Percentiles rank a stretch among this genome's conserved stretches.
Evolutionary conservation across 768 basidiomycete genomes (phyloP).

Genomic region (Infundibulicybe gibba): DNA sequence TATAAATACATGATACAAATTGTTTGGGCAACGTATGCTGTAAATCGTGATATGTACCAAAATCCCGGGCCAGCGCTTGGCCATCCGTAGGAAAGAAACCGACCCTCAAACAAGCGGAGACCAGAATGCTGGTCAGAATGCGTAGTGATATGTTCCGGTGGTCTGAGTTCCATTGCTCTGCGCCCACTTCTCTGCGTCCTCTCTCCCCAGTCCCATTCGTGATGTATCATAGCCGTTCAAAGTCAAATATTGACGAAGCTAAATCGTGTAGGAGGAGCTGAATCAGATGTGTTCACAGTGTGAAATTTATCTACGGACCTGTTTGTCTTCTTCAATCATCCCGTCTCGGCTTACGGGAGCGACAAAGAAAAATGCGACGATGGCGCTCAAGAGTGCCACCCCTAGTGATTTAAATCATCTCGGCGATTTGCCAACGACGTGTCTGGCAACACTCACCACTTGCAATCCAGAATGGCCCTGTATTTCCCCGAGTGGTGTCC

Average conservation of each 20-base stretch:
- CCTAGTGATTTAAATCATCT: not conserved
- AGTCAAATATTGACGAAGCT: constrained; percentile 83
- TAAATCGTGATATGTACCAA: too few species aligned
- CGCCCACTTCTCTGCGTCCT: too few species aligned
- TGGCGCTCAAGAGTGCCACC: constrained; percentile 48
- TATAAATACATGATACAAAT: too few species aligned
- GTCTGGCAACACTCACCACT: constrained; percentile 42
- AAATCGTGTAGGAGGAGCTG: not conserved
- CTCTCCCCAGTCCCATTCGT: too few species aligned
- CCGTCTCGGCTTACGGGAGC: constrained; percentile 71
- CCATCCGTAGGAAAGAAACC: too few species aligned
- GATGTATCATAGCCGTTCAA: constrained; percentile 71
- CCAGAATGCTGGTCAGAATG: too few species aligned
- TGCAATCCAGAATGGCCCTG: constrained; percentile 84
- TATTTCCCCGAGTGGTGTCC: constrained; percentile 52
- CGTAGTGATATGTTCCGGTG: too few species aligned
- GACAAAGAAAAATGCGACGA: constrained; percentile 69
- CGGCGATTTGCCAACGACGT: constrained; percentile 1
- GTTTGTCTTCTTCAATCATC: constrained; percentile 70
- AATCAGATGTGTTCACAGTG: not conserved
- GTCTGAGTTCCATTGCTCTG: too few species aligned
- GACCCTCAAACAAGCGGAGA: too few species aligned
- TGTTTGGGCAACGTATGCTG: too few species aligned
- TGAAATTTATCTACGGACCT: constrained; percentile 26
- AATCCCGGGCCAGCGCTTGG: too few species aligned